phyloP scores from a whole-genome alignment of 768 basidiomycete species.

The Naganishia onofrii region DNA sequence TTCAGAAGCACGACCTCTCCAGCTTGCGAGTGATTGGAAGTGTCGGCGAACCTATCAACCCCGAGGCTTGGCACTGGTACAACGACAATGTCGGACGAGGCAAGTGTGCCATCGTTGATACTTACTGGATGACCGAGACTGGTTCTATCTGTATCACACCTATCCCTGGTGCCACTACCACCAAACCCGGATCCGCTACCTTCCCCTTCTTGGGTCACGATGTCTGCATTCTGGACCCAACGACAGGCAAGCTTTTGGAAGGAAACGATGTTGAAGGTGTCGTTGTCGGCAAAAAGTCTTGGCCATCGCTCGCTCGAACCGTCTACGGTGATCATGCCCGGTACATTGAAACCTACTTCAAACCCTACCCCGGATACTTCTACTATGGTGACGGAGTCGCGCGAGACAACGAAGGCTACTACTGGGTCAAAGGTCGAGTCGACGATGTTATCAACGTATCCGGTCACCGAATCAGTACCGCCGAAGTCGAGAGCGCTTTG shows the following conservation, averaged over 20 bases:
- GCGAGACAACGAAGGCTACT: conserved; percentile 90
- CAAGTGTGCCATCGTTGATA: conserved; percentile 91
- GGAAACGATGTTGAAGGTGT: conserved; percentile 89
- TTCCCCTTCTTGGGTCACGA: conserved; percentile 97
- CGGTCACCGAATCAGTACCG: conserved; percentile 92
- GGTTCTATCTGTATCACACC: conserved; percentile 93
- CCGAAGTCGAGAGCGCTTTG: conserved; percentile 94
- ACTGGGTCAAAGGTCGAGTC: conserved; percentile 97
- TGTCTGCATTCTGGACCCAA: conserved; percentile 79
- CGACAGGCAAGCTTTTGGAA: conserved; percentile 65
- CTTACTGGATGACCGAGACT: conserved; percentile 89
- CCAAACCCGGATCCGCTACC: conserved; percentile 93
- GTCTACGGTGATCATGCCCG: conserved; percentile 89
- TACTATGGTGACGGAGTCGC: conserved; percentile 93
- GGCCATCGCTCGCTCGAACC: conserved; percentile 93
- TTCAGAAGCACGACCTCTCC: conserved; percentile 75
- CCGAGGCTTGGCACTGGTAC: conserved; percentile 99
- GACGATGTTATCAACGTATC: conserved; percentile 99
- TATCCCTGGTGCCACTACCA: conserved; percentile 90
- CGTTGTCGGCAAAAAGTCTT: conserved; percentile 76
- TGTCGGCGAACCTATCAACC: conserved; percentile 98
- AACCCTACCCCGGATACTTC: conserved; percentile 50
- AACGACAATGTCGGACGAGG: conserved; percentile 85
- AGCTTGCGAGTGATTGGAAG: conserved; percentile 80
- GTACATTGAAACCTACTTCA: conserved; percentile 74